A percentile compares a stretch with the other conserved stretches of the same genome.
phyloP scores from a whole-genome alignment of 441 rosid genomes.

The Cnidoscolus chayamansa region DNA sequence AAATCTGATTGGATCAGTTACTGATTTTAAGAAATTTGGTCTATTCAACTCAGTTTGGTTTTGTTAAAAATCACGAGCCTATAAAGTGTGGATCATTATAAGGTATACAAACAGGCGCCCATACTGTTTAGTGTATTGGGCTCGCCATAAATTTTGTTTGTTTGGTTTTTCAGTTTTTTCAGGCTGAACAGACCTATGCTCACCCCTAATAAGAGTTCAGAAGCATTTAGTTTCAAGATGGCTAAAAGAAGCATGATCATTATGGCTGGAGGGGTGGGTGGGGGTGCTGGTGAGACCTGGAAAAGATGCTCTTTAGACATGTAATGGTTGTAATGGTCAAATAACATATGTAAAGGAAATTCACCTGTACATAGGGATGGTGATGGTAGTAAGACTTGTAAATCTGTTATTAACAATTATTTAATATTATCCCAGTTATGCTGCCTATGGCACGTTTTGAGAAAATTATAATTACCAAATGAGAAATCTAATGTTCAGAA shows the following conservation, averaged over 20 bases:
- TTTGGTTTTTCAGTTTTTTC: too few species aligned
- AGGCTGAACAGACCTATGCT: too few species aligned
- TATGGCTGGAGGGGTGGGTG: background rate
- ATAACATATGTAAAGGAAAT: background rate
- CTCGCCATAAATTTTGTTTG: too few species aligned
- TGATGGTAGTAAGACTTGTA: background rate
- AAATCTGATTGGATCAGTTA: too few species aligned
- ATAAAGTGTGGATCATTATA: too few species aligned
- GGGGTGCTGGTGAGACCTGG: background rate
- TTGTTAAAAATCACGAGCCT: too few species aligned
- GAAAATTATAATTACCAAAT: background rate
- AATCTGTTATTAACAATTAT: background rate
- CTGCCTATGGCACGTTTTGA: background rate
- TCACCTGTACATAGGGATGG: background rate
- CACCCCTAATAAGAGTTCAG: background rate
- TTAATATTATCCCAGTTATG: background rate
- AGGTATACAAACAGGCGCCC: too few species aligned
- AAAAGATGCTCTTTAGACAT: background rate
- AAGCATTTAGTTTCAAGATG: background rate
- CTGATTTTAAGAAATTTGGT: too few species aligned
- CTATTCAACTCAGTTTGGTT: too few species aligned
- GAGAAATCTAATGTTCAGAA: background rate
- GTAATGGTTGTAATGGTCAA: background rate
- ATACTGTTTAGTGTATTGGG: too few species aligned
- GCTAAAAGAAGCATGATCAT: constrained; percentile 1